These are phyloP conservation scores for Mycothermus thermophilus DNA, from an alignment of 495 filamentous ascomycete species.

Conservation along the genomic window DNA sequence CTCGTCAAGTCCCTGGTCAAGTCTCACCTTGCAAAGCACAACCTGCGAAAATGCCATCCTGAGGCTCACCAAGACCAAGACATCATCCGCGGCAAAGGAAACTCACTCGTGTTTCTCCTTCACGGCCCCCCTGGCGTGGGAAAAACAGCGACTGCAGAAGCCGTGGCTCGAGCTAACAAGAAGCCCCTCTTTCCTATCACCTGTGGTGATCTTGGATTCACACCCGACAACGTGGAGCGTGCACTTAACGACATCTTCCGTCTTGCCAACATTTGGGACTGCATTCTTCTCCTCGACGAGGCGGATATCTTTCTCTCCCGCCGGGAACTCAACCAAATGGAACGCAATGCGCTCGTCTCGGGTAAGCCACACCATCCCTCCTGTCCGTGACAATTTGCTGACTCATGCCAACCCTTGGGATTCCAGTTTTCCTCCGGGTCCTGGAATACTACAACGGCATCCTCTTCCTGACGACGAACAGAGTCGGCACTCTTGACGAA, in stretches of 20 bases:
- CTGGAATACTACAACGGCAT: slow-evolving; percentile 28
- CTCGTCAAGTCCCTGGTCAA: slow-evolving; percentile 39
- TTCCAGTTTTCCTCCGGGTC: slow-evolving; percentile 31
- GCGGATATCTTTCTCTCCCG: slow-evolving; percentile 40
- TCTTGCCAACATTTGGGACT: slow-evolving; percentile 27
- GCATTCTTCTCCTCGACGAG: slow-evolving; percentile 21
- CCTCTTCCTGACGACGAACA: slow-evolving; percentile 27
- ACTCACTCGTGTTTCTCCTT: slow-evolving; percentile 36
- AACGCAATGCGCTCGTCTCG: slow-evolving; percentile 62
- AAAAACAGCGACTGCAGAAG: slow-evolving; percentile 46
- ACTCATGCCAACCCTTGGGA: too few species aligned
- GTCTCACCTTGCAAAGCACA: slow-evolving; percentile 25
- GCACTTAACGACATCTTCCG: slow-evolving; percentile 36
- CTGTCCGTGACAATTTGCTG: too few species aligned
- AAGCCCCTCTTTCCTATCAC: slow-evolving; percentile 43
- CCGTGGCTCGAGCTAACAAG: slow-evolving; percentile 33
- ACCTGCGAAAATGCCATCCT: slow-evolving; percentile 29
- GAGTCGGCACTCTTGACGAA: slow-evolving; percentile 24
- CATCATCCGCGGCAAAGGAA: slow-evolving; percentile 40
- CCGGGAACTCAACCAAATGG: slow-evolving; percentile 52
- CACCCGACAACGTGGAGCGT: slow-evolving; percentile 21
- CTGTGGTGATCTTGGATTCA: slow-evolving; percentile 40
- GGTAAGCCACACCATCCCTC: background rate
- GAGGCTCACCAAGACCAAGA: slow-evolving; percentile 40
- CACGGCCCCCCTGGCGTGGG: slow-evolving; percentile 46